These are phyloP conservation scores for Mitragyna speciosa DNA, from an alignment of 257 asterid species.

Conservation along the genomic window DNA sequence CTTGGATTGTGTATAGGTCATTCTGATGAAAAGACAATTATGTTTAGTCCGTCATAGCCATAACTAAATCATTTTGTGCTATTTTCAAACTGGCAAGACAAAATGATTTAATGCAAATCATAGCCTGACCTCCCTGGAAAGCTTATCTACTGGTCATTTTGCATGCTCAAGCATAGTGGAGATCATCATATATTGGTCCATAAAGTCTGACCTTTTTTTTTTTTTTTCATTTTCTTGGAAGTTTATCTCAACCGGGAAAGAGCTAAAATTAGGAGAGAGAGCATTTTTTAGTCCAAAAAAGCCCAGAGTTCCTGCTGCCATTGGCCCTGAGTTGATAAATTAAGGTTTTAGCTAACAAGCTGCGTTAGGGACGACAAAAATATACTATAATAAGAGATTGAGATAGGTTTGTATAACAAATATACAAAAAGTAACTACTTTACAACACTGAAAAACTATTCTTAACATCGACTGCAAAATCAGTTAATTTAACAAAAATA, in stretches of 20 bases:
- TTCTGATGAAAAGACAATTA: neutral
- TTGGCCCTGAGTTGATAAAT: neutral
- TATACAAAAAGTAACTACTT: no score
- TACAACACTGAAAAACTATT: neutral
- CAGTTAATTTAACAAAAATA: no score
- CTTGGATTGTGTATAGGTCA: neutral
- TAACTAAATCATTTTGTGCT: neutral
- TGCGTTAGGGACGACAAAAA: no score
- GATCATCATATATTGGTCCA: neutral
- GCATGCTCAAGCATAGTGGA: neutral
- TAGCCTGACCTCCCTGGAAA: neutral
- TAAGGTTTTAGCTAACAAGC: neutral
- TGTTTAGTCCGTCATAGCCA: neutral
- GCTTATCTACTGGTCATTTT: no score
- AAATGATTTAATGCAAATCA: neutral
- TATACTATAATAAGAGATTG: no score
- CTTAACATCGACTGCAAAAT: no score
- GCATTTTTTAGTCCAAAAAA: neutral
- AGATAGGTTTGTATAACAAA: no score
- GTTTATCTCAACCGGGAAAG: neutral
- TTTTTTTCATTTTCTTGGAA: no score
- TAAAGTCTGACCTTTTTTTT: neutral
- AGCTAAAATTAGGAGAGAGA: neutral
- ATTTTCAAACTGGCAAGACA: constrained; percentile 3
- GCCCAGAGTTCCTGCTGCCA: neutral